Evolutionary conservation across 2,329 filamentous ascomycete species (phyloP), one percentile per base, ranked within the genome.

Genomic region (Bipolaris victoriae): DNA sequence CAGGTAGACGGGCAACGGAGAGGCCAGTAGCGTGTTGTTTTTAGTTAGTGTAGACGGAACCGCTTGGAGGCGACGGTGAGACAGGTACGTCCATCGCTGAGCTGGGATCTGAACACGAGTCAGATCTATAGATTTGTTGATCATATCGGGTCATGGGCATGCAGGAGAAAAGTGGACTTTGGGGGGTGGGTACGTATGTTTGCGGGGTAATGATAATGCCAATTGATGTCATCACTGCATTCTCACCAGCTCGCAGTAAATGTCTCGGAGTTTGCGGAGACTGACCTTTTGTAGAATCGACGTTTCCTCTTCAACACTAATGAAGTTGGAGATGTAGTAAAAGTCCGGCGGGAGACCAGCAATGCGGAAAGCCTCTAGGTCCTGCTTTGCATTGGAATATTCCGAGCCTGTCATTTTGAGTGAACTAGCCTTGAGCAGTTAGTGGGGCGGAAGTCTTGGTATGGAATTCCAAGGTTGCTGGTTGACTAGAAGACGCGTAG

Each of bases 51-150:
- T 86, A 2, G 91, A 95, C 1, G 94, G 95, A 84, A 93, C 92
- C 0, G 91, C 91, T 81, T 98, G 93, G 0, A 99, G 86, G 40
- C 94, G 89, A 53, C 95, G 90, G 75, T 92, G 91, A n/a, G 89
- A 87, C 53, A 99, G 88, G 48, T 89, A 84, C 61, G 91, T 93
- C 94, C 95, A 99, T 73, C 88, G 85, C 37, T 80, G 77, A 13
- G 77, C 55, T 7, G 81, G 80, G 3, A 83, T 81, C 79, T 81
- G n/a, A 6, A 4, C 15, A 29, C 9, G 5, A 11, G 40, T 29
- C n/a, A n/a, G n/a, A 1, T 5, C 18, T 20, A 24, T 22, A 13
- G 10, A 31, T 31, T 31, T 11, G 29, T 53, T 48, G 16, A 39
- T 48, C 26, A 26, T 43, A 44, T 2, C 29, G 26, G 6, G 15